Conservation (phyloP, 306 rosid species). For the Castanospermum australe region DNA sequence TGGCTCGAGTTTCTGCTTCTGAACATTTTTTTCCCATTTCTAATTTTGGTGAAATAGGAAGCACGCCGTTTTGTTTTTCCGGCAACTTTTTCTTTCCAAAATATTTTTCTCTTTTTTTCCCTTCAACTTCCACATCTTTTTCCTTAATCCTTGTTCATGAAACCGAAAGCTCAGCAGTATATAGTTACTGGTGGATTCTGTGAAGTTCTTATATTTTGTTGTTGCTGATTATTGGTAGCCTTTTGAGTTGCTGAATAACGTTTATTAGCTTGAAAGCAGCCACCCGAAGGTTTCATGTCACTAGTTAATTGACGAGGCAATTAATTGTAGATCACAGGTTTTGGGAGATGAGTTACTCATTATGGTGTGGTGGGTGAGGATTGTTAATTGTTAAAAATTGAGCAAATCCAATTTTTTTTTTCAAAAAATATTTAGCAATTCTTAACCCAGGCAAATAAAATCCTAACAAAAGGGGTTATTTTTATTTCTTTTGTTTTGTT, state of each 20-base stretch:
- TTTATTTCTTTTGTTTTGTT: not conserved
- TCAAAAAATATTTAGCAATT: not conserved
- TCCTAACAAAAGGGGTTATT: not conserved
- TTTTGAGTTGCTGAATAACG: not conserved
- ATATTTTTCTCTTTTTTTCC: not conserved
- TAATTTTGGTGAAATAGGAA: conserved; percentile 6
- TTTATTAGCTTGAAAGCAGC: conserved; percentile 5
- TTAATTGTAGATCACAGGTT: conserved; percentile 22
- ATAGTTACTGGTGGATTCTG: not conserved
- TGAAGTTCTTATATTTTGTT: not conserved
- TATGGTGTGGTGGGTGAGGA: conserved; percentile 2
- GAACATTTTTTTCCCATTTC: not conserved
- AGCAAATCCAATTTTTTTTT: conserved; percentile 7
- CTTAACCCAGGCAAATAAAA: no score
- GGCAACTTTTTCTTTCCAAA: not conserved
- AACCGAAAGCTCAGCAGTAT: not conserved
- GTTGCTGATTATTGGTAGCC: not conserved
- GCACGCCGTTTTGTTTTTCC: not conserved
- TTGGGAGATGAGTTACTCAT: not conserved
- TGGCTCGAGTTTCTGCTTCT: not conserved
- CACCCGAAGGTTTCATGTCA: not conserved
- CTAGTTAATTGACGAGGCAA: conserved; percentile 2
- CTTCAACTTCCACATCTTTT: not conserved
- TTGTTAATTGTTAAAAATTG: conserved; percentile 10
- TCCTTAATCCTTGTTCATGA: not conserved